Evolutionary conservation across 768 basidiomycete genomes (phyloP).

Genomic region (Mycena maculata): DNA sequence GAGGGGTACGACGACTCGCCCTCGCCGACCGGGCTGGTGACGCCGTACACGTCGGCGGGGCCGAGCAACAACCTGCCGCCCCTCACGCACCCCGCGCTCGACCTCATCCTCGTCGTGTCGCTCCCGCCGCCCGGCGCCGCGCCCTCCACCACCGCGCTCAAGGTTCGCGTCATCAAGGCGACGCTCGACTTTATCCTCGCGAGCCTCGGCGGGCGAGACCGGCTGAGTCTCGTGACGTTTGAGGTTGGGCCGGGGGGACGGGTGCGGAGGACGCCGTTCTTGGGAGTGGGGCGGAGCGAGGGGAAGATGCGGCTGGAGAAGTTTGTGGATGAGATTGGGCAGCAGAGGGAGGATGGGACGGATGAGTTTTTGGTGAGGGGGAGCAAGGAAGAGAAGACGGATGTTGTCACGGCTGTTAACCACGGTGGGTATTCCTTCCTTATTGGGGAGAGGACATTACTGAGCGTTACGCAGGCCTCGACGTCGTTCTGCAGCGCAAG

Average conservation of each 20-base stretch:
- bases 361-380: slow-evolving; percentile 74
- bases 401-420: slow-evolving; percentile 99
- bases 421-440: slow-evolving; percentile 64
- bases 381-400: slow-evolving; percentile 92
- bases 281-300: slow-evolving; percentile 78
- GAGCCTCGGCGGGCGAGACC: slow-evolving; percentile 81
- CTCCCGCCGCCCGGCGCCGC: slow-evolving; percentile 79
- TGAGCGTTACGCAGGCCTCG: slow-evolving; percentile 68
- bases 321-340: slow-evolving; percentile 81
- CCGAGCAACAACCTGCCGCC: slow-evolving; percentile 86
- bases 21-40: slow-evolving; percentile 69
- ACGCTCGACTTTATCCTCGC: slow-evolving; percentile 89
- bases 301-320: slow-evolving; percentile 74
- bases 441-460: neutral
- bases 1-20: slow-evolving; percentile 70
- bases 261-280: slow-evolving; percentile 94
- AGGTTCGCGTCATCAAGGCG: slow-evolving; percentile 88
- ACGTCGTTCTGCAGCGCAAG: slow-evolving; percentile 95
- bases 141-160: slow-evolving; percentile 85
- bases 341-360: slow-evolving; percentile 52
- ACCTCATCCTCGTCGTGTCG: slow-evolving; percentile 92
- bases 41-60: slow-evolving; percentile 78
- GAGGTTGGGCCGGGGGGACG: slow-evolving; percentile 86
- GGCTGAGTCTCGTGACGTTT: slow-evolving; percentile 92
- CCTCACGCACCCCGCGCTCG: slow-evolving; percentile 87